Evolutionary conservation across 345 rosid species (phyloP).

Genomic region (Durio zibethinus): DNA sequence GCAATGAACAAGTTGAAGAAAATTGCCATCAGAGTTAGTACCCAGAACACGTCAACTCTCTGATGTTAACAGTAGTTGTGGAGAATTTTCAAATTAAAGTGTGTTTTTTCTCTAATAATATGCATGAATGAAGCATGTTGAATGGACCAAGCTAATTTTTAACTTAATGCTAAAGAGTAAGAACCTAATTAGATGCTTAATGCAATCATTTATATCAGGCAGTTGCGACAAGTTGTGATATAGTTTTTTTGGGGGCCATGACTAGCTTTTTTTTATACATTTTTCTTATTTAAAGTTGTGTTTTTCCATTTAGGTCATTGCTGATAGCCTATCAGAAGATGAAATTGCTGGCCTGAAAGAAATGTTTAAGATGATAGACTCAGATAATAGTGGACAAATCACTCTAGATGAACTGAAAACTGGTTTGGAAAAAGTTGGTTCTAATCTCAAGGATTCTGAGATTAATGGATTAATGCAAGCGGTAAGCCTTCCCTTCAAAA

Average conservation of each 20-base stretch:
- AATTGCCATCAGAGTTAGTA: slow-evolving; percentile 80
- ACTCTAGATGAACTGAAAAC: slow-evolving; percentile 83
- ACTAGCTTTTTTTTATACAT: not conserved
- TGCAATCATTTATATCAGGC: not conserved
- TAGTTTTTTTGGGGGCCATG: not conserved
- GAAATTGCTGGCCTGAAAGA: slow-evolving; percentile 87
- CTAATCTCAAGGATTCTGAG: slow-evolving; percentile 69
- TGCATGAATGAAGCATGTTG: not conserved
- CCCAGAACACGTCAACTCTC: not conserved
- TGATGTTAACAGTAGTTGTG: not conserved
- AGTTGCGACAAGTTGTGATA: not conserved
- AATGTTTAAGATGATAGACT: slow-evolving; percentile 93
- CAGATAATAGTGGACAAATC: slow-evolving; percentile 81
- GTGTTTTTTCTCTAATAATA: not conserved
- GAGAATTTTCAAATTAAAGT: not conserved
- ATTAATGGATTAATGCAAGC: slow-evolving; percentile 76
- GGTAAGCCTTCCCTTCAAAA: slow-evolving; percentile 37
- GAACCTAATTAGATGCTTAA: not conserved
- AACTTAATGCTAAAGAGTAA: not conserved
- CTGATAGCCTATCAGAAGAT: slow-evolving; percentile 84
- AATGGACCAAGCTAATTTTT: not conserved
- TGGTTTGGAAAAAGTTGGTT: slow-evolving; percentile 82
- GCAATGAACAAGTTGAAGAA: slow-evolving; percentile 97
- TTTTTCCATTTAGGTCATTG: slow-evolving; percentile 55
- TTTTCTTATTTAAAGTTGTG: not conserved